Conservation (phyloP, 371 early-diverging fungal genomes). For the Mortierella sp. region DNA sequence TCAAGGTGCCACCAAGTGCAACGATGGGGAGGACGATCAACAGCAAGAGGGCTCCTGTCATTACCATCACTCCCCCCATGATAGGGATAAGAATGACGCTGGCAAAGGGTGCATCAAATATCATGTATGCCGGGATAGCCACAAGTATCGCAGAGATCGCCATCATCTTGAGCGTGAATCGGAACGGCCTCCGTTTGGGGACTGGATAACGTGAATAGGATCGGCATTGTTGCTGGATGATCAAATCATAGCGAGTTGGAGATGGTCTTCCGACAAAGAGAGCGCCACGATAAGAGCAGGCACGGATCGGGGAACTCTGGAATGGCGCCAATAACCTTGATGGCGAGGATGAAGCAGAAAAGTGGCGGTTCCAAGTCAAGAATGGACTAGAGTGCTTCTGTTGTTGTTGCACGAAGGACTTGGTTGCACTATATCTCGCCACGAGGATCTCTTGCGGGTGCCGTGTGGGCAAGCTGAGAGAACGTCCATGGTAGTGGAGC, state of each 20-base stretch:
- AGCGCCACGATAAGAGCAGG: constrained; percentile 9
- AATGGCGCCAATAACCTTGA: too few species aligned
- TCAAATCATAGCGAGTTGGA: background rate
- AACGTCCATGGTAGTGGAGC: too few species aligned
- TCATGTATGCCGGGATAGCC: constrained; percentile 25
- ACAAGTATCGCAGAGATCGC: constrained; percentile 20
- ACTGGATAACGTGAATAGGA: constrained; percentile 1
- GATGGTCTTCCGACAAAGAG: background rate
- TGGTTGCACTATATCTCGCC: too few species aligned
- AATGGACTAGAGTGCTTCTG: too few species aligned
- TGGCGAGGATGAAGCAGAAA: too few species aligned
- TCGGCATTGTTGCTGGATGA: constrained; percentile 10
- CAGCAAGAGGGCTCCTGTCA: constrained; percentile 28
- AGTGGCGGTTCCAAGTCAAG: too few species aligned
- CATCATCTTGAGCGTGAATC: constrained; percentile 19
- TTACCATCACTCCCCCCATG: constrained; percentile 22
- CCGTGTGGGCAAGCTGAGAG: too few species aligned
- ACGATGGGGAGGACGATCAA: constrained; percentile 30
- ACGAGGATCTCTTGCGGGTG: too few species aligned
- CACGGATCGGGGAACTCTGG: too few species aligned
- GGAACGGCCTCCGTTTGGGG: constrained; percentile 12
- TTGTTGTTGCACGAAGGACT: too few species aligned
- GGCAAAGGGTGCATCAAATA: constrained; percentile 25
- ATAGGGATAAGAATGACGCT: constrained; percentile 22
- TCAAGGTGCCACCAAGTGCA: constrained; percentile 20